Evolutionary conservation across 164 flowering plant species (phyloP).

Genomic region (Kalanchoe fedtschenkoi): DNA sequence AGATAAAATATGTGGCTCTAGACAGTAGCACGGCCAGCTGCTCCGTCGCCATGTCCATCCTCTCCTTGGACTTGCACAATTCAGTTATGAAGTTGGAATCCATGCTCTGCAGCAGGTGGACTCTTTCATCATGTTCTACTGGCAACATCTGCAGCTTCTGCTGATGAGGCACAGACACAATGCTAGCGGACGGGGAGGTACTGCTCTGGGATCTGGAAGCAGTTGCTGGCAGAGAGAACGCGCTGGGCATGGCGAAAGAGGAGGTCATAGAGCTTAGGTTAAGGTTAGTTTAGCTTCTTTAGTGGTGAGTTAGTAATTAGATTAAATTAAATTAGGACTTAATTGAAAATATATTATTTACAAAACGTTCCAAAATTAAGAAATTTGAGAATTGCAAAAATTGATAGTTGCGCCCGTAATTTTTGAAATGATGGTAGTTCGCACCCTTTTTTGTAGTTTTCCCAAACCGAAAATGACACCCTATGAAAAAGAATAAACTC

Average conservation of each 20-base stretch:
- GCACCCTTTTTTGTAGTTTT: too few species aligned
- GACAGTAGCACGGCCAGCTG: slow-evolving; percentile 58
- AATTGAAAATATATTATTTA: too few species aligned
- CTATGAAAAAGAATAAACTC: too few species aligned
- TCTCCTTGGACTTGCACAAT: slow-evolving; percentile 67
- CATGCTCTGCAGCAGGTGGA: slow-evolving; percentile 67
- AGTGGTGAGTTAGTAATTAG: too few species aligned
- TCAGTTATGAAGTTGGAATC: slow-evolving; percentile 59
- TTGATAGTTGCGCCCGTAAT: too few species aligned
- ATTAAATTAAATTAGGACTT: too few species aligned
- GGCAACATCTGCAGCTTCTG: slow-evolving; percentile 27
- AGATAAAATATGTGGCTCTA: too few species aligned
- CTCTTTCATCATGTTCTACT: slow-evolving; percentile 45
- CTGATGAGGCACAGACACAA: slow-evolving; percentile 29
- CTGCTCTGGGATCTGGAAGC: slow-evolving; percentile 88
- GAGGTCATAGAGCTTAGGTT: slow-evolving; percentile 84
- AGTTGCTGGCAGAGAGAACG: slow-evolving; percentile 77
- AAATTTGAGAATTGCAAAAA: too few species aligned
- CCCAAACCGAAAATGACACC: too few species aligned
- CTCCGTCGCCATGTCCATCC: slow-evolving; percentile 62
- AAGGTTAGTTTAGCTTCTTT: too few species aligned
- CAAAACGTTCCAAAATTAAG: too few species aligned
- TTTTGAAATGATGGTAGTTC: too few species aligned
- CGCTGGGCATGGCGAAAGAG: slow-evolving; percentile 85
- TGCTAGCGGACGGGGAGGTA: slow-evolving; percentile 83